phyloP scores from a whole-genome alignment of 192 early-diverging fungal genomes.

The Gigaspora rosea region DNA sequence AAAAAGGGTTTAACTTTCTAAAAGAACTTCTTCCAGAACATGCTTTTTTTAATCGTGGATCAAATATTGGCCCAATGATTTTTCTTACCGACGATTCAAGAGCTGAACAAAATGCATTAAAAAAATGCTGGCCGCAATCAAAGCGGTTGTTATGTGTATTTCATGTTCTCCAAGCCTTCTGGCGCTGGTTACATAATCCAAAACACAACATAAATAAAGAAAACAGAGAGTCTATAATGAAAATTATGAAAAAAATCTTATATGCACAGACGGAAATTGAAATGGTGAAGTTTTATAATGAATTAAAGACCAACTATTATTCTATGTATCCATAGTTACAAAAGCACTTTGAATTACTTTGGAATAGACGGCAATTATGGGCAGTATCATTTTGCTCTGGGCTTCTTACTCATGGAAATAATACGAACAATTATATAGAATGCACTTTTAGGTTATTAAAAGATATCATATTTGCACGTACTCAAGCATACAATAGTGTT shows the following conservation, averaged over 20 bases:
- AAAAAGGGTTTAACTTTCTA: conserved; percentile 1
- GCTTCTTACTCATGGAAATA: neutral
- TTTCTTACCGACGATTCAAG: neutral
- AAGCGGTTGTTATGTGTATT: neutral
- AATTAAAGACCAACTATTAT: neutral
- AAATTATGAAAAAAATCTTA: no score
- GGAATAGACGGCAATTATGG: neutral
- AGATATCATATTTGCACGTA: neutral
- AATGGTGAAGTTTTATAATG: neutral
- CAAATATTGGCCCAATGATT: neutral
- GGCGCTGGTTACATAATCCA: neutral
- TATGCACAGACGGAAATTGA: no score
- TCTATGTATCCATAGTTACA: neutral
- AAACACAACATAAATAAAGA: no score
- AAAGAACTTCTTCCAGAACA: neutral
- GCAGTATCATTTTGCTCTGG: neutral
- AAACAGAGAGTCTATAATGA: no score
- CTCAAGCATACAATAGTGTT: neutral
- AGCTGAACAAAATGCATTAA: neutral
- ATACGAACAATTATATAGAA: neutral
- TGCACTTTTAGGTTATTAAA: neutral
- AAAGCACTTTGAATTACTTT: neutral
- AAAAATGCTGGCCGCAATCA: neutral
- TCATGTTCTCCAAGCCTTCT: neutral
- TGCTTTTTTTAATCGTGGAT: neutral